These are phyloP conservation scores for Calonectria henricotiae DNA, from an alignment of 2,329 filamentous ascomycete species.

Conservation along the genomic window DNA sequence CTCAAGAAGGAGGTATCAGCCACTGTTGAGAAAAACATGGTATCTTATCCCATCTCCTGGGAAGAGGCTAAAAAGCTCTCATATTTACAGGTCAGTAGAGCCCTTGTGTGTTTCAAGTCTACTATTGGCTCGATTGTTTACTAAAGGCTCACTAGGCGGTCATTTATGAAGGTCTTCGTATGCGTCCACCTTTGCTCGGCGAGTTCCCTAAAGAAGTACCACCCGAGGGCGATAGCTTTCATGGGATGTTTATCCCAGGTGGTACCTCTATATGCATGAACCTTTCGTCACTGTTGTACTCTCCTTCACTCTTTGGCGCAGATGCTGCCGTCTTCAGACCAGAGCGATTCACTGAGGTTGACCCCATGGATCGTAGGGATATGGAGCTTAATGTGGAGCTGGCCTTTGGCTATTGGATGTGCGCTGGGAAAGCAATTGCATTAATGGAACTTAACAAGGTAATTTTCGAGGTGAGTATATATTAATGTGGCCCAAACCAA, in stretches of 20 bases:
- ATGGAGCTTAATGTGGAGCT: slow-evolving; percentile 1
- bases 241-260: background rate
- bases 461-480: background rate
- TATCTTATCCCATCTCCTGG: background rate
- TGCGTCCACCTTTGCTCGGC: background rate
- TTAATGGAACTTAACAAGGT: slow-evolving; percentile 3
- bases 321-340: slow-evolving; percentile 1
- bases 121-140: background rate
- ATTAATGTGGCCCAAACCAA: background rate
- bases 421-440: background rate
- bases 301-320: background rate
- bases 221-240: background rate
- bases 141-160: background rate
- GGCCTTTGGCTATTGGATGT: slow-evolving; percentile 8
- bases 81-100: background rate
- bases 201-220: background rate
- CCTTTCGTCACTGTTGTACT: background rate
- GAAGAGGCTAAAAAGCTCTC: background rate
- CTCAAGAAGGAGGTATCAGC: background rate
- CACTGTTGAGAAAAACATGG: background rate
- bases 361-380: background rate
- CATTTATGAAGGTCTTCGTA: background rate
- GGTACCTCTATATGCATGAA: slow-evolving; percentile 15
- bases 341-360: slow-evolving; percentile 1
- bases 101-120: background rate